Evolutionary conservation across 108 stramenopile species (phyloP).

Genomic region (Nannochloropsis salina): DNA sequence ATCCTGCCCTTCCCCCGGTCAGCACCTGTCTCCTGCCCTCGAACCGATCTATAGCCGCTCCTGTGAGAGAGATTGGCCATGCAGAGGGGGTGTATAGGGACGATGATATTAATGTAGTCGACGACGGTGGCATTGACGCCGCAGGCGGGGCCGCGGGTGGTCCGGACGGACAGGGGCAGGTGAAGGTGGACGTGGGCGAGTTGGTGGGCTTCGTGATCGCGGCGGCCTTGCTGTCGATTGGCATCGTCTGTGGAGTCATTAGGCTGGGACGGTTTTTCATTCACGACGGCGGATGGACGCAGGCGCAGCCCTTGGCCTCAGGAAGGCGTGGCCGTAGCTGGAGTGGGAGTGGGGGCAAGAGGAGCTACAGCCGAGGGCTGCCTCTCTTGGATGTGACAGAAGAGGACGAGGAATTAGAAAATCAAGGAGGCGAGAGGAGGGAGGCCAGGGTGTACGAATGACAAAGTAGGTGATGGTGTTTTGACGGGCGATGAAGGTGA

Average conservation of each 20-base stretch:
- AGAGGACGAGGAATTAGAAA: not conserved
- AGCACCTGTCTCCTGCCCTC: not conserved
- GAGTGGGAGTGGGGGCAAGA: not conserved
- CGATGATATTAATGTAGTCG: not conserved
- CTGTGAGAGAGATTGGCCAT: no score
- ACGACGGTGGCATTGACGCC: not conserved
- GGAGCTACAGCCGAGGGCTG: not conserved
- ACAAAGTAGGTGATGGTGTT: not conserved
- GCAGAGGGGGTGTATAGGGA: no score
- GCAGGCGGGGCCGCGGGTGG: not conserved
- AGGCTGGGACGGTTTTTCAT: not conserved
- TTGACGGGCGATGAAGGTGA: no score
- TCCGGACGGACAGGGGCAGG: not conserved
- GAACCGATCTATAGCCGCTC: no score
- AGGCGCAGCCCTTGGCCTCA: not conserved
- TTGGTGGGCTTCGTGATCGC: not conserved
- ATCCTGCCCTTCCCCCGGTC: not conserved
- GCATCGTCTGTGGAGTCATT: conserved; percentile 18
- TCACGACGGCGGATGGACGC: not conserved
- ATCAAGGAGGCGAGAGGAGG: not conserved
- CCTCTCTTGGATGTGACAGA: not conserved
- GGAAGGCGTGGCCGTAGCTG: not conserved
- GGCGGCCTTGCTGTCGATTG: not conserved
- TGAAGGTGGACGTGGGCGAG: not conserved
- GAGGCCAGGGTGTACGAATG: not conserved